Percentiles rank a stretch among this genome's conserved stretches.
Conservation (phyloP, 2,329 filamentous ascomycete species). For the Talaromyces sp. region DNA sequence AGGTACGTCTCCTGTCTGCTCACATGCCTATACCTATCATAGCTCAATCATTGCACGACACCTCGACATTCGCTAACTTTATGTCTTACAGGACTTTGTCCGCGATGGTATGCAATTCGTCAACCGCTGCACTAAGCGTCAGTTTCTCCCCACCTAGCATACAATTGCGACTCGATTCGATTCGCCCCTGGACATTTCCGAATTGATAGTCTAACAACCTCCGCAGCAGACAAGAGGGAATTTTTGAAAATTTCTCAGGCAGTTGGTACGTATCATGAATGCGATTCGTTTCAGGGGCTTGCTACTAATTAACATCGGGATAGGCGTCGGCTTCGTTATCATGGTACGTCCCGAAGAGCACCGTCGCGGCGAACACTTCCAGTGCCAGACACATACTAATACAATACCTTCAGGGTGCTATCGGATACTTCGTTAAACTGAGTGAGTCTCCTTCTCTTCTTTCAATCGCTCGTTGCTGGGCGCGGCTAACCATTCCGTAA, state of each 20-base stretch:
- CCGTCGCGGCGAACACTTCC: background rate
- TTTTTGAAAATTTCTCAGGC: slow-evolving; percentile 60
- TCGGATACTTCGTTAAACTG: slow-evolving; percentile 60
- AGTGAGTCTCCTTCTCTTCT: slow-evolving; percentile 41
- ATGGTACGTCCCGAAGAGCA: slow-evolving; percentile 39
- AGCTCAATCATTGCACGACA: too few species aligned
- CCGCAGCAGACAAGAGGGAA: slow-evolving; percentile 55
- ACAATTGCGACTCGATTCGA: background rate
- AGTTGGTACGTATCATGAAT: slow-evolving; percentile 7
- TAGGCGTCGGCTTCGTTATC: slow-evolving; percentile 53
- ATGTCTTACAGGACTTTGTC: slow-evolving; percentile 45
- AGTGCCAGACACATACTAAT: background rate
- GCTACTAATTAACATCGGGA: slow-evolving; percentile 21
- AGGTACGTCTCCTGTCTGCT: slow-evolving; percentile 5
- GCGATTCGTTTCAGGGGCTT: background rate
- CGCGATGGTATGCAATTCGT: slow-evolving; percentile 49
- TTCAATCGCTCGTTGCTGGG: background rate
- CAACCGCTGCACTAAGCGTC: slow-evolving; percentile 50
- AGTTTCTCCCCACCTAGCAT: slow-evolving; percentile 22
- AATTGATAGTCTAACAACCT: slow-evolving; percentile 21
- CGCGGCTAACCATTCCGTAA: background rate
- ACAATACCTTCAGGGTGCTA: slow-evolving; percentile 44
- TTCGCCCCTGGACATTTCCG: background rate
- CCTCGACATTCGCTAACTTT: background rate
- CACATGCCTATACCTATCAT: background rate